Conservation (phyloP, 2,329 filamentous ascomycete genomes). For the Trichoderma hamatum region DNA sequence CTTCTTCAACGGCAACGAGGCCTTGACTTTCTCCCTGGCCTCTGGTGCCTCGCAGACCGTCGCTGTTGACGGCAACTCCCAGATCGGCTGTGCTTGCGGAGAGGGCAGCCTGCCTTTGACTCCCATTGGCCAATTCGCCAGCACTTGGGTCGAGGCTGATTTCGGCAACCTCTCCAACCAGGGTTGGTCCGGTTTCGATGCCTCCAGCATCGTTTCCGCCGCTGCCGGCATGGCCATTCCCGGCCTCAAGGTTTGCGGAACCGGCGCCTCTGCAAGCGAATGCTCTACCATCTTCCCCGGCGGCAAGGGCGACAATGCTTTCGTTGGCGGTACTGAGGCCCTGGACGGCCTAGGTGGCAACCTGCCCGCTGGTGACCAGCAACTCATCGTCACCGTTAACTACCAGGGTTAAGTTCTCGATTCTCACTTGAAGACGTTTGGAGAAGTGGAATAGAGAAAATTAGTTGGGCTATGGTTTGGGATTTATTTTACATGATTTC, state of each 20-base stretch:
- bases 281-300: slow-evolving; percentile 48
- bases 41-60: slow-evolving; percentile 45
- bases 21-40: slow-evolving; percentile 47
- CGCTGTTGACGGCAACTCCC: slow-evolving; percentile 51
- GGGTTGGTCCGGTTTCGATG: slow-evolving; percentile 56
- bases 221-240: slow-evolving; percentile 37
- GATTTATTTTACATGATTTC: slow-evolving; percentile 16
- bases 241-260: slow-evolving; percentile 45
- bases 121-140: slow-evolving; percentile 45
- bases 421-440: not conserved
- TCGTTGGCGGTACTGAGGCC: slow-evolving; percentile 43
- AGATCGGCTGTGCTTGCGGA: slow-evolving; percentile 53
- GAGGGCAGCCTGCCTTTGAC: slow-evolving; percentile 41
- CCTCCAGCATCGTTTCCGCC: slow-evolving; percentile 52
- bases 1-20: slow-evolving; percentile 50
- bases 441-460: slow-evolving; percentile 17
- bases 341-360: slow-evolving; percentile 44
- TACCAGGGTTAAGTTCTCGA: slow-evolving; percentile 29
- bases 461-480: slow-evolving; percentile 15
- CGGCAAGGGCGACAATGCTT: slow-evolving; percentile 45
- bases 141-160: slow-evolving; percentile 57
- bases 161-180: slow-evolving; percentile 49
- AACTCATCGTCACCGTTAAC: slow-evolving; percentile 41
- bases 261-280: slow-evolving; percentile 41
- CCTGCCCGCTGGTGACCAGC: no score